phyloP scores from a whole-genome alignment of 306 rosid genomes.

The Trifolium dubium region DNA sequence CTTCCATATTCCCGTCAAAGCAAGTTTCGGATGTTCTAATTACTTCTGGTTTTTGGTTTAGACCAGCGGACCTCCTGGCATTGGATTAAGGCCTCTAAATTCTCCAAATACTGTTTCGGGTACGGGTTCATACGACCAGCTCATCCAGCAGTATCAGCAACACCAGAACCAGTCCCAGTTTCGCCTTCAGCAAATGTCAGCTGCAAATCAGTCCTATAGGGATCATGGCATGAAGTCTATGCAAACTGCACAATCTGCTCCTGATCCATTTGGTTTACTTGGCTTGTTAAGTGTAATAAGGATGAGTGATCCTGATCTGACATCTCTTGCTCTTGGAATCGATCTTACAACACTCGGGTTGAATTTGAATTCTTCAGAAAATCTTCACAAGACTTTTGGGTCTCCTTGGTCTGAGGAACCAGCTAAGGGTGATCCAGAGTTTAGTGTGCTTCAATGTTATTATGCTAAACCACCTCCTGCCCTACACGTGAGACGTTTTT shows the following conservation, averaged over 20 bases:
- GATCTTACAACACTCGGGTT: constrained; percentile 95
- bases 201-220: constrained; percentile 79
- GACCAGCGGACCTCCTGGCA: constrained; percentile 96
- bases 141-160: constrained; percentile 90
- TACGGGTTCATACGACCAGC: constrained; percentile 87
- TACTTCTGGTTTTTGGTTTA: constrained; percentile 43
- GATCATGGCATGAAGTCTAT: constrained; percentile 84
- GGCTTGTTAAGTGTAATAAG: constrained; percentile 93
- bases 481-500: constrained; percentile 64
- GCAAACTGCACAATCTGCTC: constrained; percentile 77
- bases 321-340: constrained; percentile 96
- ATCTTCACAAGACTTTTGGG: constrained; percentile 95
- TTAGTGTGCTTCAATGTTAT: constrained; percentile 86
- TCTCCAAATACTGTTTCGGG: constrained; percentile 84
- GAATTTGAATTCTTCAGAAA: constrained; percentile 92
- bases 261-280: constrained; percentile 92
- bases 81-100: constrained; percentile 91
- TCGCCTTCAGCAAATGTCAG: constrained; percentile 82
- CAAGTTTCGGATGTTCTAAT: constrained; percentile 29
- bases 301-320: constrained; percentile 91
- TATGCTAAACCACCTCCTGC: constrained; percentile 78
- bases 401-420: constrained; percentile 99
- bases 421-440: constrained; percentile 95
- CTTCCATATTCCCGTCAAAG: background rate
- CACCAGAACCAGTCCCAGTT: constrained; percentile 88